phyloP scores from a whole-genome alignment of 805 yeast genomes.

The Candida morakotiae region DNA sequence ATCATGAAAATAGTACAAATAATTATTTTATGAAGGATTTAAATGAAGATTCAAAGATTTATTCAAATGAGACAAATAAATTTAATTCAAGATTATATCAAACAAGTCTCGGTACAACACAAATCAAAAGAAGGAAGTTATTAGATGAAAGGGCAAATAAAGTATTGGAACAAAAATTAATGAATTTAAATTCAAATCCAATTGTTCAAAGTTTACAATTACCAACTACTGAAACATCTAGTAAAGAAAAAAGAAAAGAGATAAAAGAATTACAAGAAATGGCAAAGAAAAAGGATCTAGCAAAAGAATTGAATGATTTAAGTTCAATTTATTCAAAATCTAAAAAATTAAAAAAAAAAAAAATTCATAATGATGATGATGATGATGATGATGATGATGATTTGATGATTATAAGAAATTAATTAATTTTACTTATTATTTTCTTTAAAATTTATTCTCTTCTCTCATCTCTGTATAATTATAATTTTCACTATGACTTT shows the following conservation, averaged over 20 bases:
- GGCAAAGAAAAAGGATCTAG: conserved; percentile 7
- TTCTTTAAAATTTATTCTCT: no score
- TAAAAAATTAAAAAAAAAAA: conserved; percentile 15
- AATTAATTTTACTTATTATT: no score
- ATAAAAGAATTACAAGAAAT: not conserved
- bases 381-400: conserved; percentile 1
- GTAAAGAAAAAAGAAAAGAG: not conserved
- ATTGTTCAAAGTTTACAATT: conserved; percentile 5
- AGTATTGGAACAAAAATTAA: conserved; percentile 34
- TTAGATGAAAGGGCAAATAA: conserved; percentile 26
- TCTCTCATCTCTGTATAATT: no score
- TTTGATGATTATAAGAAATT: not conserved
- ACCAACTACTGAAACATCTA: not conserved
- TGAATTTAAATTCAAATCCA: conserved; percentile 8
- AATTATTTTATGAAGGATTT: conserved; percentile 10
- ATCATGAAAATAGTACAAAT: conserved; percentile 23
- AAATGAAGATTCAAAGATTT: conserved; percentile 9
- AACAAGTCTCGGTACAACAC: conserved; percentile 43
- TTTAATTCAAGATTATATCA: conserved; percentile 38
- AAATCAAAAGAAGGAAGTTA: conserved; percentile 31
- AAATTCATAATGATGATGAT: conserved; percentile 14
- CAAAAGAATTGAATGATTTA: conserved; percentile 19
- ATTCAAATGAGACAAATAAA: conserved; percentile 19
- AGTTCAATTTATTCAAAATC: conserved; percentile 14
- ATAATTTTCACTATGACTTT: no score